phyloP scores from a whole-genome alignment of 2,329 filamentous ascomycete genomes.

The Phaeosphaeria sp. region DNA sequence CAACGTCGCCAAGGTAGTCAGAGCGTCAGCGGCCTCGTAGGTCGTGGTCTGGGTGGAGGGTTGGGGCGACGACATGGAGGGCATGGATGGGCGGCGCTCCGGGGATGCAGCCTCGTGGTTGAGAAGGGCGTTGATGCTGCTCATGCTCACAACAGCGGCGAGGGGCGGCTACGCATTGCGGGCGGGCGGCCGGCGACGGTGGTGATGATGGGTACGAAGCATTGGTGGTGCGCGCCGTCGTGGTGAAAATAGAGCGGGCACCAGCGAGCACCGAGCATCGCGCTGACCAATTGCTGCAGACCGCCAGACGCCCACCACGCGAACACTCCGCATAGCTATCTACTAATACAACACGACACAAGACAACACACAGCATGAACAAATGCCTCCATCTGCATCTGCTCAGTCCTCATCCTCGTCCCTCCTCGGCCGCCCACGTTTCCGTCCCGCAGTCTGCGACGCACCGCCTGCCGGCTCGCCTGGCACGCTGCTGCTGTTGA shows the following conservation, averaged over 20 bases:
- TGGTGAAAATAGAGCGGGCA: constrained; percentile 22
- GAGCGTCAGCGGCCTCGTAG: constrained; percentile 51
- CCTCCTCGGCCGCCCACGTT: constrained; percentile 21
- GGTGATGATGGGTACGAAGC: not conserved
- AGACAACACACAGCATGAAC: not conserved
- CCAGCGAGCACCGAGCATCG: no score
- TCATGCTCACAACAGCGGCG: constrained; percentile 30
- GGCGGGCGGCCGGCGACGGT: not conserved
- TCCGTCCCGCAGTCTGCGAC: constrained; percentile 18
- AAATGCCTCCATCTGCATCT: not conserved
- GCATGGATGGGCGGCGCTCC: constrained; percentile 19
- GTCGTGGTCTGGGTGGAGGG: constrained; percentile 27
- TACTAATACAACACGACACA: no score
- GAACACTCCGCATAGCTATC: not conserved
- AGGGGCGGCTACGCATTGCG: constrained; percentile 11
- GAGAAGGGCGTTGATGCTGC: constrained; percentile 46
- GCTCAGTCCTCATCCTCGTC: constrained; percentile 9
- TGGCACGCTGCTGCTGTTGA: constrained; percentile 11
- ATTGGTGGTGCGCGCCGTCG: constrained; percentile 14
- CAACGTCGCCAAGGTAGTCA: constrained; percentile 44
- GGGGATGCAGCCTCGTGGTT: constrained; percentile 37
- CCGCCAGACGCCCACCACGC: not conserved
- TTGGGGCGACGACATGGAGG: constrained; percentile 4
- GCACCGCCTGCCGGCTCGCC: constrained; percentile 9
- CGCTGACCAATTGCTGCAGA: not conserved